Percentiles rank a stretch among this genome's conserved stretches.
Evolutionary conservation across 2,329 filamentous ascomycete genomes (phyloP).

Genomic region (Pseudogymnoascus pannorum): DNA sequence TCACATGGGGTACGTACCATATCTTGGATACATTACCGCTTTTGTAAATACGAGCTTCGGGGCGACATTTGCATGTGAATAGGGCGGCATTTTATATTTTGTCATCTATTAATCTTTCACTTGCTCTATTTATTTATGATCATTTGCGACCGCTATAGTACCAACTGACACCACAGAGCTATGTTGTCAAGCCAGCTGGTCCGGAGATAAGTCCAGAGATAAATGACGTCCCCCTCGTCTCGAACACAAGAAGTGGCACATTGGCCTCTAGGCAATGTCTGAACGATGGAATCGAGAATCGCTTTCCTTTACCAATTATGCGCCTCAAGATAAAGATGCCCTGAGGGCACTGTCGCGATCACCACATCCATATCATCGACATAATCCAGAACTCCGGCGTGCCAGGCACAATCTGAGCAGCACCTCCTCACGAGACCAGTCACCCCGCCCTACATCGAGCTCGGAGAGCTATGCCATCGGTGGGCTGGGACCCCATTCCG

Average conservation of each 20-base stretch:
- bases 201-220: not conserved
- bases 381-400: slow-evolving; percentile 47
- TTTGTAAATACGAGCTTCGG: slow-evolving; percentile 7
- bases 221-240: not conserved
- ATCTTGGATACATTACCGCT: not conserved
- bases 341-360: slow-evolving; percentile 39
- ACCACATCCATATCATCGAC: slow-evolving; percentile 61
- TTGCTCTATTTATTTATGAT: slow-evolving; percentile 2
- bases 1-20: slow-evolving; percentile 3
- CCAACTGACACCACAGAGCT: not conserved
- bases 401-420: slow-evolving; percentile 35
- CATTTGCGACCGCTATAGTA: not conserved
- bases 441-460: slow-evolving; percentile 21
- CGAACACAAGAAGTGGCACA: slow-evolving; percentile 4
- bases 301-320: slow-evolving; percentile 13
- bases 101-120: not conserved
- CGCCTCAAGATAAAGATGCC: slow-evolving; percentile 21
- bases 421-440: slow-evolving; percentile 18
- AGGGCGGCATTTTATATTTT: not conserved
- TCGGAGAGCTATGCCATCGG: slow-evolving; percentile 16
- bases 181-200: not conserved
- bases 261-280: slow-evolving; percentile 1
- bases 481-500: slow-evolving; percentile 25
- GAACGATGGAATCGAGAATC: slow-evolving; percentile 6
- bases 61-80: slow-evolving; percentile 5